Evolutionary conservation across 1,284 basidiomycete genomes (phyloP), one percentile per base, ranked within the genome.

Genomic region (Papiliotrema fonsecae): DNA sequence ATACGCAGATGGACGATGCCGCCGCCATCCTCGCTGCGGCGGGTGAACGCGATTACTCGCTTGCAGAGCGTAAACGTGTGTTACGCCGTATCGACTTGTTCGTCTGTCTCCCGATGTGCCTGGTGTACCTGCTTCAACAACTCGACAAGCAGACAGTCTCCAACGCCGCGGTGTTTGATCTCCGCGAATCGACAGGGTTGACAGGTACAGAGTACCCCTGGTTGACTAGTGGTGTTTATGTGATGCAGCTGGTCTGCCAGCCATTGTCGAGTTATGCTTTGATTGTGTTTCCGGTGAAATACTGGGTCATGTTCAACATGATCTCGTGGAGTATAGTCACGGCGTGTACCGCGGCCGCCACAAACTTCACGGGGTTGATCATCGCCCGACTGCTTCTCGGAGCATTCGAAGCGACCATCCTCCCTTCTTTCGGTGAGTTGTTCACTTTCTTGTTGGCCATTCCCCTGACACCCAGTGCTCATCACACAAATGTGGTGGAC

Each of bases 61-160:
- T 49, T 2, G 51, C 35, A 18, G 65, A 70, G 35, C 46, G 54
- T n/a, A 65, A 62, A 49, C 40, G 57, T n/a, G 57, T 68, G n/a
- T 45, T 66, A 6, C 44, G 64, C 25, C 47, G 42, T 39, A 64
- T 69, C 42, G 66, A 69, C 50, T 21, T 64, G 3, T 60, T 47
- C 40, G 58, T 69, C 36, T 62, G 62, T 45, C 30, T 64, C 10
- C 62, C 63, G 42, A 69, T 69, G 65, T 65, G 61, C 45, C 42
- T 69, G 32, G 55, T 56, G 38, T 67, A 69, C 54, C 61, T 62
- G 41, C 53, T 66, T 25, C 62, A 64, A 35, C 62, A 62, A 57
- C 53, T 71, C 27, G 71, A 73, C 62, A 73, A 73, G 49, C 61
- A 63, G 2, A 57, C 62, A 10, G 60, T 72, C 16, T 65, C 64